Base-by-base conservation (phyloP, 1,284 basidiomycete genomes). In the Omphalotus olearius region DNA sequence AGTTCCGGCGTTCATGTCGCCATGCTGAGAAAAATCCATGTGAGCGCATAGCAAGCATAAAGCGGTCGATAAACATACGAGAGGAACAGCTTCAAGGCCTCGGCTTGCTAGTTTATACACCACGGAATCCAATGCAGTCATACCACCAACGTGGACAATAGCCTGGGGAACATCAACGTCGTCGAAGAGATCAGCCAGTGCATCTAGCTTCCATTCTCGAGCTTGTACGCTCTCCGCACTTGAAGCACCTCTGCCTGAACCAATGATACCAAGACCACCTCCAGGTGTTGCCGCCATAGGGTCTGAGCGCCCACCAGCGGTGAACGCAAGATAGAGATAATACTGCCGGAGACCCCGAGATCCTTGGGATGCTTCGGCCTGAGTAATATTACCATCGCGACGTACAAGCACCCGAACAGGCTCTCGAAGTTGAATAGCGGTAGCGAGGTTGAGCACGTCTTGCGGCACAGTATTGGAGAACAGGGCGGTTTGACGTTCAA, bases 121-220 rank as follows among this genome's bases (percentile, higher is more conserved):
- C 16, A 96, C 92, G 3, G 88, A 78, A 60, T 96, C 93, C 53
- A 96, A 73, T 26, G 90, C 80, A 5, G 80, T 80, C 78, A 91
- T 83, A 1, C 91, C 91, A 4, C 93, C 92, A 30, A 96, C 93
- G 62, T 94, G 90, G 40, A 96, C 88, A 54, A 96, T 85, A 0
- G 89, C 91, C 60, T 94, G 91, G 45, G 76, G 74, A 7, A 88
- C 77, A 42, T 93, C 91, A 13, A 92, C 81, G 65, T 98, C 95
- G 46, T 96, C 93, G 58, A 97, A 86, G 55, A 98, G 75, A 67
- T 98, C 96, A 20, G 90, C 85, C 33, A 99, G 77, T 14, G 93
- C 94, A 63, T 99, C 95, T 47, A 99, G 75, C 70, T 99, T 99
- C 91, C 94, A 98, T 69, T 98, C 95, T 57, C 92, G 82, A 35